Evolutionary conservation across 2,329 filamentous ascomycete species (phyloP).

Genomic region (Eutypa lata): DNA sequence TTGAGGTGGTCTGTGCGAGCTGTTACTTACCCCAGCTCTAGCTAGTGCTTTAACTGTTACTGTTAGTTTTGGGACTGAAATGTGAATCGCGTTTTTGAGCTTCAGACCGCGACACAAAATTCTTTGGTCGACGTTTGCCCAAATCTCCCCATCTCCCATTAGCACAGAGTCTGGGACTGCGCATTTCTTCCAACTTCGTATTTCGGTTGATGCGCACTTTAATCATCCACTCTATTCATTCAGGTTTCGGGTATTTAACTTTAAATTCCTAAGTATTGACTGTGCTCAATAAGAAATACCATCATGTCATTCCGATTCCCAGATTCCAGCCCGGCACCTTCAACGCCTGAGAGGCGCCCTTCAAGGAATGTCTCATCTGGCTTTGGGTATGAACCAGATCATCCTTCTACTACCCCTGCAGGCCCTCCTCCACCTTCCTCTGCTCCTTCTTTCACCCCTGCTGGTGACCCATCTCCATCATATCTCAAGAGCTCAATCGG

Average conservation of each 20-base stretch:
- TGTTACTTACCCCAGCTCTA: not conserved
- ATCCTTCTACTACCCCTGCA: slow-evolving; percentile 52
- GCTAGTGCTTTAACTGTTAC: not conserved
- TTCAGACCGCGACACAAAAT: slow-evolving; percentile 10
- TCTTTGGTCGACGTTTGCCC: slow-evolving; percentile 8
- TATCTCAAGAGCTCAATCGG: slow-evolving; percentile 54
- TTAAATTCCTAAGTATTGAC: too few relatives aligned
- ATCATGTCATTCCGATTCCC: slow-evolving; percentile 35
- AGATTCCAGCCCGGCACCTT: slow-evolving; percentile 43
- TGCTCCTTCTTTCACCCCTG: slow-evolving; percentile 52
- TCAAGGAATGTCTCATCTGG: slow-evolving; percentile 30
- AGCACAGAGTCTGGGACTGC: not conserved
- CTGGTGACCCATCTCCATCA: slow-evolving; percentile 53
- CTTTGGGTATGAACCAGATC: slow-evolving; percentile 37
- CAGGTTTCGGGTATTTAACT: too few relatives aligned
- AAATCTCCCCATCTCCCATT: not conserved
- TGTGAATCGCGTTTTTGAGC: slow-evolving; percentile 11
- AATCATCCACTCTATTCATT: too few relatives aligned
- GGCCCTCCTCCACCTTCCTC: slow-evolving; percentile 48
- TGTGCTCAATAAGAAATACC: too few relatives aligned
- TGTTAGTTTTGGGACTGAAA: not conserved
- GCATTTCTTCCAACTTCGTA: not conserved
- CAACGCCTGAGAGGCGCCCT: slow-evolving; percentile 44
- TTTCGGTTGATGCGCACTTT: not conserved
- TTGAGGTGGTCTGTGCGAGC: not conserved